Evolutionary conservation across 306 rosid species (phyloP).

Genomic region (Lathyrus tuberosus): DNA sequence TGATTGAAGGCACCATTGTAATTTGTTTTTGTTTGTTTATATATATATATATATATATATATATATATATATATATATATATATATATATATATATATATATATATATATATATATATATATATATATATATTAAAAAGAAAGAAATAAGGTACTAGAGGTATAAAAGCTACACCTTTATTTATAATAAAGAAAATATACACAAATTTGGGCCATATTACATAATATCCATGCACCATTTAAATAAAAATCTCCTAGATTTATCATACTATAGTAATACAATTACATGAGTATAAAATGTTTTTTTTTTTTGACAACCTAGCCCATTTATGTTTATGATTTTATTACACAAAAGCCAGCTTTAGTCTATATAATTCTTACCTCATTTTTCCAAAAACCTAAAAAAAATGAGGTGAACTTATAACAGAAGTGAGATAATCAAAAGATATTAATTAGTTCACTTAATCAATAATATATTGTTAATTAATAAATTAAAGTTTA

Average conservation of each 20-base stretch:
- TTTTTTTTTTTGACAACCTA: neutral
- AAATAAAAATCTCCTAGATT: neutral
- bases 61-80: no score
- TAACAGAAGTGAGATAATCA: neutral
- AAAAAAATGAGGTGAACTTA: neutral
- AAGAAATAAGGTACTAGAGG: neutral
- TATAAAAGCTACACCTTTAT: neutral
- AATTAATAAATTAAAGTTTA: neutral
- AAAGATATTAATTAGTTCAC: neutral
- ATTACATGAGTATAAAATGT: constrained; percentile 14
- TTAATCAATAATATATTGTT: neutral
- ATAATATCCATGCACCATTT: neutral
- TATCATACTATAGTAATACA: neutral
- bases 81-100: no score
- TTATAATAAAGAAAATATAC: neutral
- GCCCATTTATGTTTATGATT: neutral
- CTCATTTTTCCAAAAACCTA: neutral
- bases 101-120: no score
- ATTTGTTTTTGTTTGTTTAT: no score
- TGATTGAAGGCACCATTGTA: no score
- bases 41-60: no score
- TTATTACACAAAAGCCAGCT: constrained; percentile 20
- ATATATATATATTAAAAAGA: no score
- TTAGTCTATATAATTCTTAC: constrained; percentile 23
- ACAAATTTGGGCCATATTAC: constrained; percentile 4